These are phyloP conservation scores for Aleurites moluccanus DNA, from an alignment of 441 rosid genomes.

Conservation along the genomic window DNA sequence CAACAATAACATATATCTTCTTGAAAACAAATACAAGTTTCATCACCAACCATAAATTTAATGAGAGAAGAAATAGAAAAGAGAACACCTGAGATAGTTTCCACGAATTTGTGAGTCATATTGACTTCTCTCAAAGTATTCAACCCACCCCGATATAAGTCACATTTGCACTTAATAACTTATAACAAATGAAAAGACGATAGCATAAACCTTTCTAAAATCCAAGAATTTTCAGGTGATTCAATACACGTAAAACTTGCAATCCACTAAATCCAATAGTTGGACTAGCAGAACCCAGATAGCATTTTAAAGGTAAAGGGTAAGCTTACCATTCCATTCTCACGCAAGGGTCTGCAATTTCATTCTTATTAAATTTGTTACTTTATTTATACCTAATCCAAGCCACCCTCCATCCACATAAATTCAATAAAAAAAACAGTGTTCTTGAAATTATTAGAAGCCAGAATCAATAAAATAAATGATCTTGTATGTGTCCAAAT, in stretches of 20 bases:
- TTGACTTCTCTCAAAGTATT: too few species aligned
- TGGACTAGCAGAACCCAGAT: neutral
- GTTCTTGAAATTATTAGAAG: neutral
- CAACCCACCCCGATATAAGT: too few species aligned
- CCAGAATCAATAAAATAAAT: neutral
- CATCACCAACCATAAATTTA: neutral
- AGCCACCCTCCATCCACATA: neutral
- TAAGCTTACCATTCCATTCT: neutral
- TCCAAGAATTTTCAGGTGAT: neutral
- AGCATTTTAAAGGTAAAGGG: too few species aligned
- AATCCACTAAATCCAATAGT: neutral
- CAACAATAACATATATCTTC: neutral
- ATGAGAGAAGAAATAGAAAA: neutral
- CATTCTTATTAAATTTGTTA: neutral
- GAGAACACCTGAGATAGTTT: neutral
- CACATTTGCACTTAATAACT: too few species aligned
- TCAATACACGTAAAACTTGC: neutral
- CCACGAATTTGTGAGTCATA: neutral
- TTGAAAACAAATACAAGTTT: neutral
- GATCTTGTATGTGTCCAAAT: neutral
- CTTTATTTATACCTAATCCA: neutral
- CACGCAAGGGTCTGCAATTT: neutral
- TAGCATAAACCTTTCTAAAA: neutral
- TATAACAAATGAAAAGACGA: neutral
- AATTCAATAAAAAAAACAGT: neutral